Conservation (phyloP, 345 rosid species). For the Camelina sativa region DNA sequence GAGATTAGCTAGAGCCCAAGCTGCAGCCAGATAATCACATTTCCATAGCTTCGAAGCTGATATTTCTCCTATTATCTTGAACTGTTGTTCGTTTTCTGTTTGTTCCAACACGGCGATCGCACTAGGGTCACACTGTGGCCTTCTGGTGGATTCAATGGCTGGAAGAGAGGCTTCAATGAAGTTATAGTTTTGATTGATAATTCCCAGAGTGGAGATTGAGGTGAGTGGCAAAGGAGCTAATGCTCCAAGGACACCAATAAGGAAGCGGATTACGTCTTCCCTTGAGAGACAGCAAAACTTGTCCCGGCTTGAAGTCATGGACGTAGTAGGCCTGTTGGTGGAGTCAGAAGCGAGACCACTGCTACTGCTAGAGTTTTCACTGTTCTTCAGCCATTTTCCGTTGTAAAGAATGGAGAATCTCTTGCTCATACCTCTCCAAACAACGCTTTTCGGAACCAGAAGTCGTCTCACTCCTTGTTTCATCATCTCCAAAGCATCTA, state of each 20-base stretch:
- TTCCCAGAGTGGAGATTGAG: slow-evolving; percentile 73
- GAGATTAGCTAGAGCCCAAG: slow-evolving; percentile 94
- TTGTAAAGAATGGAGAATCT: slow-evolving; percentile 84
- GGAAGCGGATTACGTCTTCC: slow-evolving; percentile 89
- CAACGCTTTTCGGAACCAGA: slow-evolving; percentile 74
- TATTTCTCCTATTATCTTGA: slow-evolving; percentile 86
- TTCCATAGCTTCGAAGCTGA: slow-evolving; percentile 95
- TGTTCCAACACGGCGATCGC: slow-evolving; percentile 81
- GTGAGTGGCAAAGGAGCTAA: slow-evolving; percentile 94
- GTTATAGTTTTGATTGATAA: slow-evolving; percentile 63
- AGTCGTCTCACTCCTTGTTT: slow-evolving; percentile 95
- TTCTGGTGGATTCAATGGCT: slow-evolving; percentile 63
- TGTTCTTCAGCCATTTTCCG: slow-evolving; percentile 91
- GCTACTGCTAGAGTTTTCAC: slow-evolving; percentile 57
- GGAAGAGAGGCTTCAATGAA: slow-evolving; percentile 73
- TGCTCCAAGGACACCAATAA: slow-evolving; percentile 97
- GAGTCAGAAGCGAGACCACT: slow-evolving; percentile 54
- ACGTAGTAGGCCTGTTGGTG: slow-evolving; percentile 63
- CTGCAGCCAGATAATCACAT: slow-evolving; percentile 89
- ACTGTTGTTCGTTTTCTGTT: slow-evolving; percentile 54
- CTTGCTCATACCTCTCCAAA: slow-evolving; percentile 97
- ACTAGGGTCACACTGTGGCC: slow-evolving; percentile 69
- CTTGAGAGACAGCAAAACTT: slow-evolving; percentile 96
- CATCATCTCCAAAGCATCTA: slow-evolving; percentile 98
- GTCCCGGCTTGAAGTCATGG: slow-evolving; percentile 55